These are phyloP conservation scores for Pseudogymnoascus sp. DNA, from an alignment of 2,329 filamentous ascomycete species.

Conservation along the genomic window DNA sequence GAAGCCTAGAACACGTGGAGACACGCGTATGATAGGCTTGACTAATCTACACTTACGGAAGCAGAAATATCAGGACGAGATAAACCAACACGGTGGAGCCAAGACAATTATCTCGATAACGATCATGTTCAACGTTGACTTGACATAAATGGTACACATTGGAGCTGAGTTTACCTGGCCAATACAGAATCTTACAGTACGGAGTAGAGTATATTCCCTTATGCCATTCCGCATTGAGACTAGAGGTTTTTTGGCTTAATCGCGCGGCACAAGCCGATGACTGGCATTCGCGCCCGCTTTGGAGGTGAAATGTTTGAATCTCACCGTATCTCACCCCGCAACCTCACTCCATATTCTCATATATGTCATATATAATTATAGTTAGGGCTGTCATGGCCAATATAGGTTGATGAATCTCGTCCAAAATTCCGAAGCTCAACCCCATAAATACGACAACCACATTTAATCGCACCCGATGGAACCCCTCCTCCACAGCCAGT, in stretches of 20 bases:
- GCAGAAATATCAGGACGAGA: not conserved
- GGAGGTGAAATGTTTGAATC: not conserved
- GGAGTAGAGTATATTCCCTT: too few species aligned
- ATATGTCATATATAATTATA: constrained; percentile 1
- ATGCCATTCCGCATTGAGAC: not conserved
- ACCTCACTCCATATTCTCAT: not conserved
- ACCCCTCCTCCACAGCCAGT: not conserved
- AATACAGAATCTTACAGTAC: not conserved
- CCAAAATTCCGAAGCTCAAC: not conserved
- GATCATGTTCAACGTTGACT: not conserved
- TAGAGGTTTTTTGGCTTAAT: not conserved
- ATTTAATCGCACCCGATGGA: not conserved
- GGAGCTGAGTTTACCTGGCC: not conserved
- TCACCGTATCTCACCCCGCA: not conserved
- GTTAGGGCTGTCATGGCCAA: constrained; percentile 1
- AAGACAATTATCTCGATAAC: not conserved
- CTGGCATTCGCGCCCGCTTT: not conserved
- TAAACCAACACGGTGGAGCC: not conserved
- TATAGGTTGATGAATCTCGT: not conserved
- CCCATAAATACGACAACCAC: not conserved
- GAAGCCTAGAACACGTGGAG: not conserved
- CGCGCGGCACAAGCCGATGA: not conserved
- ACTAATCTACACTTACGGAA: not conserved
- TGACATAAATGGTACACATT: not conserved
- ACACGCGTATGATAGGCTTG: not conserved